Percentiles rank a stretch among this genome's conserved stretches.
Conservation (phyloP, 345 rosid species). For the Citrus maxima region DNA sequence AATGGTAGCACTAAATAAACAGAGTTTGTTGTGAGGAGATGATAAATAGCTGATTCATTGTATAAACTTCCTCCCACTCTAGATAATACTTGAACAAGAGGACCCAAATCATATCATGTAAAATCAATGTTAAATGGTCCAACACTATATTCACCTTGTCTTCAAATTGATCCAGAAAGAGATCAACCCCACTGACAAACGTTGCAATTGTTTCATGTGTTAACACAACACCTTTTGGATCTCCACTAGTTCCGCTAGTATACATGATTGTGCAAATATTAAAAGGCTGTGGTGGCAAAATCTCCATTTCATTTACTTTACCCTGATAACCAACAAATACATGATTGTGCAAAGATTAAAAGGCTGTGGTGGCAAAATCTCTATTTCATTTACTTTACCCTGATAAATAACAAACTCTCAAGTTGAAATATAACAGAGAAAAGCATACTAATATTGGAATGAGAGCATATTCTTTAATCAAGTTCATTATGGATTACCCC, state of each 20-base stretch:
- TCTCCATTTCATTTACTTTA: conserved; percentile 48
- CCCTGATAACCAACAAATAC: conserved; percentile 59
- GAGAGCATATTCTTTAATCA: neutral
- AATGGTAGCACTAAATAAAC: neutral
- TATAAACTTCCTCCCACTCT: neutral
- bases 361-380: conserved; percentile 58
- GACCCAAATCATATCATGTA: neutral
- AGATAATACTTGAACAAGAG: conserved; percentile 1
- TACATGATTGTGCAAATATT: conserved; percentile 91
- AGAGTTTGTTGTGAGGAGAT: neutral
- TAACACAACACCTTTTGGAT: conserved; percentile 91
- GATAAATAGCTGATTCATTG: neutral
- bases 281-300: conserved; percentile 57
- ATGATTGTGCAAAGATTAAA: conserved; percentile 76
- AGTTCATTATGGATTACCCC: neutral
- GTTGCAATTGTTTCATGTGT: conserved; percentile 70
- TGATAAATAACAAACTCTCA: conserved; percentile 16
- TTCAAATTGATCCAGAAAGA: conserved; percentile 78
- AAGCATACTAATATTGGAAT: neutral
- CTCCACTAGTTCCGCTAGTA: conserved; percentile 97
- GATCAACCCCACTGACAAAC: conserved; percentile 66
- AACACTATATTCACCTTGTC: conserved; percentile 61
- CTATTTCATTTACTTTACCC: conserved; percentile 67
- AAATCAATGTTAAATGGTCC: neutral
- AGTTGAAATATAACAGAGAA: neutral